Evolutionary conservation across 2,329 filamentous ascomycete species (phyloP), one percentile per base, ranked within the genome.

Genomic region (Alternaria novae-zelandiae): DNA sequence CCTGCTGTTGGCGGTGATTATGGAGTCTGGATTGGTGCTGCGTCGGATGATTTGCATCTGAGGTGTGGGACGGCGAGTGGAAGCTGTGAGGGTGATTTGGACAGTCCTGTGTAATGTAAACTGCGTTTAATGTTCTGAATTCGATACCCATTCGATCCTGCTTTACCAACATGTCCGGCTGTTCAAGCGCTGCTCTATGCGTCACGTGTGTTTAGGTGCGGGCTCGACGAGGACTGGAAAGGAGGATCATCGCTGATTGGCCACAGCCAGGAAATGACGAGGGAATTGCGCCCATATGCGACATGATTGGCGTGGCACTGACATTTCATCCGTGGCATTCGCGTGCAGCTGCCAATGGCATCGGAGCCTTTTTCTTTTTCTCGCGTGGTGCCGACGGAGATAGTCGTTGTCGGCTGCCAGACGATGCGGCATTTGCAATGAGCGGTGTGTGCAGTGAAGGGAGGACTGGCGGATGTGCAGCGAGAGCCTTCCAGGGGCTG

Each of bases 11-110:
- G 60, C n/a, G 74, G 76, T 4, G 74, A 78, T 47, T 81, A 81
- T 69, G 83, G 82, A 13, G 76, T 91, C 60, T 85, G 85, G 70
- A 79, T 91, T 20, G 89, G 89, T 0, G 83, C 86, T 67, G 88
- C 86, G 64, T 87, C 87, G 23, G 83, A 84, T 64, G 82, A 85
- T 68, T 69, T 89, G 72, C 82, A 78, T 15, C 66, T 86, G 25
- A 81, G 80, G 49, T 87, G 86, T 76, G 81, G 83, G 50, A 82
- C 83, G 63, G 78, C 78, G 36, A 70, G 75, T 25, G 54, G 49
- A 47, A 67, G 51, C 7, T 77, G 74, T 51, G 61, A 51, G 41
- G 68, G 32, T 10, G 60, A 63, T 12, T 67, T 71, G 63, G 51
- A 64, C 28, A 74, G 74, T 30, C 73, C 72, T 26, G 71, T 77